Percentiles rank a stretch among this genome's conserved stretches.
Evolutionary conservation across 73 alveolate species (phyloP).

Genomic region (Tetrahymena borealis): DNA sequence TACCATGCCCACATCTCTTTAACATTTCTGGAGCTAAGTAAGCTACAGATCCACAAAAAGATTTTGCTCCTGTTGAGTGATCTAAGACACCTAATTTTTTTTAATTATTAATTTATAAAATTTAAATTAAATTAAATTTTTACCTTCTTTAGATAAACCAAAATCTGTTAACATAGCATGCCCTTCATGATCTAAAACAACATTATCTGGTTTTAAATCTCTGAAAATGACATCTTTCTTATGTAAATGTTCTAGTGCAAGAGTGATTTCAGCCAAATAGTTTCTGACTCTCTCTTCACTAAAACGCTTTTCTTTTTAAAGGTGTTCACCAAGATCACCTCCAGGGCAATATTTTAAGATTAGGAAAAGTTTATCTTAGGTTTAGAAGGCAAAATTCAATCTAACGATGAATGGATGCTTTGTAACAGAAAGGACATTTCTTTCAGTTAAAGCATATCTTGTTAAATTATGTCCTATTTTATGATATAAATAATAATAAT

Average conservation of each 20-base stretch:
- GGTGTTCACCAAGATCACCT: conserved; percentile 84
- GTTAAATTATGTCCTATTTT: conserved; percentile 67
- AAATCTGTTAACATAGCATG: conserved; percentile 94
- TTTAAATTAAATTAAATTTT: not conserved
- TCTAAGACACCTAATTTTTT: conserved; percentile 35
- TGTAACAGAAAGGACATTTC: conserved; percentile 82
- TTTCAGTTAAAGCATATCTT: conserved; percentile 89
- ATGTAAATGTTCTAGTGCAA: conserved; percentile 88
- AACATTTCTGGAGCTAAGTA: conserved; percentile 96
- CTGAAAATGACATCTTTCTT: conserved; percentile 77
- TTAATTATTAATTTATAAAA: not conserved
- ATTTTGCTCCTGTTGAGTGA: conserved; percentile 67
- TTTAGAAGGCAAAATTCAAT: conserved; percentile 86
- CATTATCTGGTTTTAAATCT: conserved; percentile 79
- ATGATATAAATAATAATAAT: not conserved
- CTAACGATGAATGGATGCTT: conserved; percentile 82
- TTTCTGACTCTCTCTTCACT: conserved; percentile 81
- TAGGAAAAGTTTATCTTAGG: conserved; percentile 77
- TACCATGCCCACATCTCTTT: conserved; percentile 92
- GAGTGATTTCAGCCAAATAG: conserved; percentile 76
- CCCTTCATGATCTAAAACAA: conserved; percentile 84
- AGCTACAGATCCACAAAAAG: conserved; percentile 93
- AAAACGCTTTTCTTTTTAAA: conserved; percentile 74
- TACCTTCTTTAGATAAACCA: conserved; percentile 94
- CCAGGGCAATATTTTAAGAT: conserved; percentile 89